Base-by-base conservation (phyloP, 2,329 filamentous ascomycete species). In the Chaetomium sp. region DNA sequence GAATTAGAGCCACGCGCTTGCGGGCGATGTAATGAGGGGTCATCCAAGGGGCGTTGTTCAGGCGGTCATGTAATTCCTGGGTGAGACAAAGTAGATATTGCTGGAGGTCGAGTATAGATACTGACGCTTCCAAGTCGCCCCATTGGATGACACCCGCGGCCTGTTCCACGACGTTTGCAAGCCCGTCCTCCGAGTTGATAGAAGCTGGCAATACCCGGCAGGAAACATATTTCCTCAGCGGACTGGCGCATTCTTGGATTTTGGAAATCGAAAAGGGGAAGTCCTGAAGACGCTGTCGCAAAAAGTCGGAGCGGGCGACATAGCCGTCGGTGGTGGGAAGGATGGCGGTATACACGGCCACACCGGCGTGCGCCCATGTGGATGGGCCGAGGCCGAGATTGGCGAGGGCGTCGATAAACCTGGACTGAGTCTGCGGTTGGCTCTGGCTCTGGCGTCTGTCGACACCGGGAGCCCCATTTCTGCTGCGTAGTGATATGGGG, bases 81-180 rank as follows among this genome's bases (percentile, higher is more conserved):
- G 55, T 60, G 9, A 63, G 11, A 1, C 48, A 37, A 4, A 57
- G 6, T 6, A 63, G 27, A 11, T 59, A 55, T 5, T 46, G 37
- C n/a, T 61, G 56, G 2, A 65, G 49, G n/a, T 58, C 47, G 8
- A 49, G 32, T 19, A 61, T 56, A n/a, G 60, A 60, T 3, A 60
- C 35, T 3, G 58, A 52, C 5, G 49, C 51, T 2, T 57, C 49
- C 1, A 62, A 14, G 32, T 59, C 55, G 3, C 44, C 56, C 63
- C 63, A 65, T n/a, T 64, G 60, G 8, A 65, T 54, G 27, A 65
- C 55, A 0, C 51, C 61, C 1, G 61, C 59, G 6, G 61, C 60
- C 19, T 57, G 52, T 36, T 62, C 56, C 9, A 61, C 49, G 3
- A 61, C 12, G 3, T 9, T 50, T 4, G 55, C 54, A 8, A 62